A percentile compares a stretch with the other conserved stretches of the same genome.
Conservation (phyloP, 2,329 filamentous ascomycete species). For the Aspergillus candidus region DNA sequence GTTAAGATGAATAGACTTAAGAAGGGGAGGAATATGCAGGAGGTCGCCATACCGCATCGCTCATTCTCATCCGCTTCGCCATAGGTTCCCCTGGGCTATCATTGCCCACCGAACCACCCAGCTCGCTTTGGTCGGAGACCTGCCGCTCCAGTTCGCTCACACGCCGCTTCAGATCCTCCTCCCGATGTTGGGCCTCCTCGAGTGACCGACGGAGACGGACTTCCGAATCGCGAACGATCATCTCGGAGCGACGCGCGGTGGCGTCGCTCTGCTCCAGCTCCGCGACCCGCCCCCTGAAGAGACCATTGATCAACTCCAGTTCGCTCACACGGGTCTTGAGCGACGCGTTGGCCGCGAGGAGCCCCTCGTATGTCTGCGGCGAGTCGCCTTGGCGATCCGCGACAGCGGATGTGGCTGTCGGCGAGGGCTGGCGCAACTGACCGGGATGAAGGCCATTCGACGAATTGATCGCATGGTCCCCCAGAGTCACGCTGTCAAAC, state of each 20-base stretch:
- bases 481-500: constrained; percentile 66
- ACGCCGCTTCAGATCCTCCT: constrained; percentile 74
- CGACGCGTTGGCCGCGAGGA: constrained; percentile 72
- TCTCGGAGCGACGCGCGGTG: constrained; percentile 56
- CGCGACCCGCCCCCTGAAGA: constrained; percentile 67
- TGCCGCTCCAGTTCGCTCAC: constrained; percentile 69
- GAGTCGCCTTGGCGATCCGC: constrained; percentile 61
- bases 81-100: constrained; percentile 40
- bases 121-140: constrained; percentile 30
- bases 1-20: constrained; percentile 22
- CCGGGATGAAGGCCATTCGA: constrained; percentile 45
- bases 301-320: constrained; percentile 86
- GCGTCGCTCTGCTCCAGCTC: constrained; percentile 72
- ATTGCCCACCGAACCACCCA: constrained; percentile 11
- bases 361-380: constrained; percentile 71
- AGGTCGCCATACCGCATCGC: constrained; percentile 47
- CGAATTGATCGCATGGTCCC: constrained; percentile 61
- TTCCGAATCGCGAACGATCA: constrained; percentile 50
- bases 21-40: constrained; percentile 20
- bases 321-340: constrained; percentile 95
- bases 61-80: constrained; percentile 52
- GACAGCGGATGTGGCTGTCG: constrained; percentile 52
- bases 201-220: constrained; percentile 56
- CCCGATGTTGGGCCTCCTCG: constrained; percentile 70
- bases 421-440: constrained; percentile 53